Evolutionary conservation across 2,329 filamentous ascomycete genomes (phyloP).

Genomic region (Penicillium capsulatum): DNA sequence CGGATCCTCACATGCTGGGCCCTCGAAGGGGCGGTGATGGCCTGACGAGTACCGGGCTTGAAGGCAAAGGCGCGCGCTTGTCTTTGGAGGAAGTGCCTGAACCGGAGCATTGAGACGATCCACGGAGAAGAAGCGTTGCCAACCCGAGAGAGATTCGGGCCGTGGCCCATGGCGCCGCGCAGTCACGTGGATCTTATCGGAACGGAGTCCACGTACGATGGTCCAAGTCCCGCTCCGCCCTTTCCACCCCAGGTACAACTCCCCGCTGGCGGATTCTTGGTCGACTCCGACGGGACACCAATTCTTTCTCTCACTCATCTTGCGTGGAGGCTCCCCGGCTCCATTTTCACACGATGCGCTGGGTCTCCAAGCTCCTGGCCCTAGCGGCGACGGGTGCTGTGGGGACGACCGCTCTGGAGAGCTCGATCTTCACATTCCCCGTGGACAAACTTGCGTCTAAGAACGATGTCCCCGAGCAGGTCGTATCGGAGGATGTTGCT

Average conservation of each 20-base stretch:
- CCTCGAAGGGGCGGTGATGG: constrained; percentile 16
- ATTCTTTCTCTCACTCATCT: neutral
- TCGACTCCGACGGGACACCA: too few relatives aligned
- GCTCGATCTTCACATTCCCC: constrained; percentile 34
- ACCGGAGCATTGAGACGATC: constrained; percentile 32
- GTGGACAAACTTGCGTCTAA: constrained; percentile 4
- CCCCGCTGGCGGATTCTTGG: too few relatives aligned
- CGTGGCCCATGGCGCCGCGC: too few relatives aligned
- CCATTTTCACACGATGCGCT: constrained; percentile 23
- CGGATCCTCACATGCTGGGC: constrained; percentile 33
- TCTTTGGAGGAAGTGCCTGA: constrained; percentile 28
- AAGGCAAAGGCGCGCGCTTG: constrained; percentile 20
- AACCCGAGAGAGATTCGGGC: too few relatives aligned
- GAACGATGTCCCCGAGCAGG: constrained; percentile 1
- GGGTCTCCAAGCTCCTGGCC: constrained; percentile 26
- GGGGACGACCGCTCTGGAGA: constrained; percentile 29
- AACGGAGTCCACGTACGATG: neutral
- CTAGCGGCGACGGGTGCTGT: constrained; percentile 24
- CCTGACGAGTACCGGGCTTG: constrained; percentile 19
- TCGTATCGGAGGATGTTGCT: constrained; percentile 31
- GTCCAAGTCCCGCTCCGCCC: too few relatives aligned
- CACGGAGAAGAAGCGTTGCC: neutral
- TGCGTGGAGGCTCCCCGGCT: neutral
- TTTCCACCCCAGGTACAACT: too few relatives aligned
- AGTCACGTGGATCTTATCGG: constrained; percentile 13